Conservation (phyloP, 441 rosid genomes). For the Gossypium davidsonii region DNA sequence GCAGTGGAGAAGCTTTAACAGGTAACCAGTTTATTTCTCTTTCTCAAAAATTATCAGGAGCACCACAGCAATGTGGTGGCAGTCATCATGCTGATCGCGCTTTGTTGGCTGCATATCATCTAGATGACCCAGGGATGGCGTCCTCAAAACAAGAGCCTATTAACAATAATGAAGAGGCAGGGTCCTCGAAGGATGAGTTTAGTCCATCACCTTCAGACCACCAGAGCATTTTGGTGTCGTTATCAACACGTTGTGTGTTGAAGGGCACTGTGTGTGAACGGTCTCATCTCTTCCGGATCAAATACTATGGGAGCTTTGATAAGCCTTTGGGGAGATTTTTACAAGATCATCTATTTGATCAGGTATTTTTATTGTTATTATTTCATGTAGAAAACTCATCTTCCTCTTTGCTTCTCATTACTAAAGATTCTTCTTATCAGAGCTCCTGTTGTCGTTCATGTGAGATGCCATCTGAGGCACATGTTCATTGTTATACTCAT, state of each 20-base stretch:
- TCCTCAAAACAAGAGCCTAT: constrained; percentile 30
- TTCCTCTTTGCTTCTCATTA: background rate
- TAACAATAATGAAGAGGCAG: constrained; percentile 37
- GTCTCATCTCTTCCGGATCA: constrained; percentile 65
- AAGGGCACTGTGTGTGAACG: constrained; percentile 69
- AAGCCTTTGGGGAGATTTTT: constrained; percentile 70
- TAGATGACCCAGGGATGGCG: constrained; percentile 12
- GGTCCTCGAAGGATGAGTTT: constrained; percentile 59
- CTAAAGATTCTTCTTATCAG: constrained; percentile 26
- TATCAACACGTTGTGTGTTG: constrained; percentile 72
- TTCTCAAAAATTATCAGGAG: constrained; percentile 27
- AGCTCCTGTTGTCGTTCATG: constrained; percentile 47
- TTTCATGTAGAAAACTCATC: constrained; percentile 6
- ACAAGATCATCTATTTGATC: constrained; percentile 65
- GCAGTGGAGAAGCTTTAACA: constrained; percentile 25
- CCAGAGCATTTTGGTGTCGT: constrained; percentile 75
- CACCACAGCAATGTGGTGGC: constrained; percentile 25
- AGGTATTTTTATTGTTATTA: constrained; percentile 36
- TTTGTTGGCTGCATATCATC: constrained; percentile 18
- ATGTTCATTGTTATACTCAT: constrained; percentile 72
- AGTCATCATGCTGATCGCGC: constrained; percentile 20
- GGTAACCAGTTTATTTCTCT: constrained; percentile 23
- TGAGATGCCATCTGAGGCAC: constrained; percentile 72
- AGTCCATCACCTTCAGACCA: constrained; percentile 66
- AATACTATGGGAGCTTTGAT: constrained; percentile 72